Percentiles rank a stretch among this genome's conserved stretches.
Evolutionary conservation across 1,139 yeast genomes (phyloP).

Genomic region (Pichia sp.): DNA sequence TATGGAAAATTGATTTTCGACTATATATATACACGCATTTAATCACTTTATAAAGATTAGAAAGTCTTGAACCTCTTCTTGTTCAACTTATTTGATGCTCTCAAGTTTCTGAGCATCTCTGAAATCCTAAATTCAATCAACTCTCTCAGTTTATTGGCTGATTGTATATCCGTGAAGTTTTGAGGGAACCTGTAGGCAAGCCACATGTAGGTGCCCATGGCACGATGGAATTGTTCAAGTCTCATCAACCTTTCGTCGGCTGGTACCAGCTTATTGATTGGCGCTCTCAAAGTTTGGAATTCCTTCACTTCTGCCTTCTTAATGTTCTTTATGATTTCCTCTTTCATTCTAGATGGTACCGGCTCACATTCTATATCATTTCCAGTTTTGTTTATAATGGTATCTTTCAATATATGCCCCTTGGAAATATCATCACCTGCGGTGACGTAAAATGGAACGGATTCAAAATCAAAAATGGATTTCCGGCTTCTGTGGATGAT

Average conservation of each 20-base stretch:
- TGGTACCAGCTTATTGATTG: slow-evolving; percentile 21
- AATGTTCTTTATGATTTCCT: slow-evolving; percentile 11
- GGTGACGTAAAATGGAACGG: slow-evolving; percentile 31
- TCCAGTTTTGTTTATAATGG: slow-evolving; percentile 17
- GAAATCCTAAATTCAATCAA: slow-evolving; percentile 60
- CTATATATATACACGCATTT: neutral
- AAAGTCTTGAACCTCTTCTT: slow-evolving; percentile 16
- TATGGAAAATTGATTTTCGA: neutral
- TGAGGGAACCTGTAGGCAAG: slow-evolving; percentile 81
- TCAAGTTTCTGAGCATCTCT: slow-evolving; percentile 46
- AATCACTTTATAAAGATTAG: slow-evolving; percentile 4
- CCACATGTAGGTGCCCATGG: slow-evolving; percentile 74
- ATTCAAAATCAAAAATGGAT: slow-evolving; percentile 37
- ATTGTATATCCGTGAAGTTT: slow-evolving; percentile 65
- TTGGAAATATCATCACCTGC: slow-evolving; percentile 20
- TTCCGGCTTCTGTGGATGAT: slow-evolving; percentile 35
- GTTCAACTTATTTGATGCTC: slow-evolving; percentile 20
- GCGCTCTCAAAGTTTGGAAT: slow-evolving; percentile 13
- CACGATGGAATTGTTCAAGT: slow-evolving; percentile 66
- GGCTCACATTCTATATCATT: slow-evolving; percentile 21
- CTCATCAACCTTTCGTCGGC: slow-evolving; percentile 37
- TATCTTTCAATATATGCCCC: slow-evolving; percentile 8
- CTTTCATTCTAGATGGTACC: slow-evolving; percentile 20
- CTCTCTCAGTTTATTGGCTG: slow-evolving; percentile 63
- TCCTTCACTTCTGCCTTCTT: slow-evolving; percentile 13